Conservation (phyloP, 2,329 filamentous ascomycete genomes). For the Aspergillus viridinutans region DNA sequence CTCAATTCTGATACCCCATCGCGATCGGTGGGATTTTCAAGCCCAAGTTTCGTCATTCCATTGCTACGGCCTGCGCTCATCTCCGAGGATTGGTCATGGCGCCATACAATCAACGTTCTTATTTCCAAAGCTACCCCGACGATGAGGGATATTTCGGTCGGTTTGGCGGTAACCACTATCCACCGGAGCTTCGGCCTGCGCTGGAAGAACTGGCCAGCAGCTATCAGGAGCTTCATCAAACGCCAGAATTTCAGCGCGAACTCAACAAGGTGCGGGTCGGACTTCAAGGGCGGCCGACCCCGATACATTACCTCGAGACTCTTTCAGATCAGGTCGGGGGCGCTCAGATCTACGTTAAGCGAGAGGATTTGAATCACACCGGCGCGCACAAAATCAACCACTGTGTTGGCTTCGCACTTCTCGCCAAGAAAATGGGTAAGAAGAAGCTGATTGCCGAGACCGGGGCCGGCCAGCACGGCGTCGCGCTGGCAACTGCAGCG, state of each 20-base stretch:
- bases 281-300: too few species aligned
- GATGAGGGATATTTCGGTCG: too few species aligned
- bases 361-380: slow-evolving; percentile 87
- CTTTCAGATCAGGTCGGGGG: too few species aligned
- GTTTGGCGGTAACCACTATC: slow-evolving; percentile 1
- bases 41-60: too few species aligned
- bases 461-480: slow-evolving; percentile 84
- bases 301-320: too few species aligned
- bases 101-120: too few species aligned
- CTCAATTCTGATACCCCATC: too few species aligned
- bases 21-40: too few species aligned
- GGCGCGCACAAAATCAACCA: slow-evolving; percentile 96
- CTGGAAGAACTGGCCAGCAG: slow-evolving; percentile 10
- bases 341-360: slow-evolving; percentile 57
- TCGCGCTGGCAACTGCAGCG: slow-evolving; percentile 74
- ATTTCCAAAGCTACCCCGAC: too few species aligned
- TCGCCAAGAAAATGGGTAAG: slow-evolving; percentile 63
- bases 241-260: slow-evolving; percentile 8
- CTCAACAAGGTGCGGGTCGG: too few species aligned
- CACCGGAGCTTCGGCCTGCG: slow-evolving; percentile 8
- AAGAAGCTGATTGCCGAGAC: slow-evolving; percentile 90
- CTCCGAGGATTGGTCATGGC: too few species aligned
- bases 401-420: slow-evolving; percentile 75
- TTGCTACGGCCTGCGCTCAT: too few species aligned
- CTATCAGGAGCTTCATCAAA: slow-evolving; percentile 11